These are phyloP conservation scores for Leucosporidium yakuticum DNA, from an alignment of 768 basidiomycete genomes.

Conservation along the genomic window DNA sequence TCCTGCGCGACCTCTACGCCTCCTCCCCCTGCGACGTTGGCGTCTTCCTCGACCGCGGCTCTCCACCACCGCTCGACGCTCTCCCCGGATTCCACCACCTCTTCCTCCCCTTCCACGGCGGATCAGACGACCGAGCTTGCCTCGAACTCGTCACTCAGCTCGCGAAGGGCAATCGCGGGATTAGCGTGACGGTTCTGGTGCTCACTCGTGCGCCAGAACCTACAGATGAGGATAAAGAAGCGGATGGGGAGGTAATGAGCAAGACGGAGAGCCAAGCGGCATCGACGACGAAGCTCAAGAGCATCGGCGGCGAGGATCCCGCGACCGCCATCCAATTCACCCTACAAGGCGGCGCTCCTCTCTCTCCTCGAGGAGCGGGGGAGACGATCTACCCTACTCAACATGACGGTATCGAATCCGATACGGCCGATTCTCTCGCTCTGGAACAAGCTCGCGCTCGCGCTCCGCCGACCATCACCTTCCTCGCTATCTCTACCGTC, in stretches of 20 bases:
- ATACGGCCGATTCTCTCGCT: constrained; percentile 59
- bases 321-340: constrained; percentile 3
- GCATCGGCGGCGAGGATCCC: constrained; percentile 41
- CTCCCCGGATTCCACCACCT: constrained; percentile 50
- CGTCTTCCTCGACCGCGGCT: constrained; percentile 73
- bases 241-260: constrained; percentile 18
- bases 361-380: constrained; percentile 37
- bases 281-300: constrained; percentile 32
- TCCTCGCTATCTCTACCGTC: too few relatives aligned
- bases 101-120: constrained; percentile 87
- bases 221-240: constrained; percentile 13
- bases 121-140: constrained; percentile 84
- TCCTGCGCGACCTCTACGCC: constrained; percentile 74
- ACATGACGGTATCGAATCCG: constrained; percentile 62
- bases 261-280: constrained; percentile 25
- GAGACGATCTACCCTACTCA: constrained; percentile 68
- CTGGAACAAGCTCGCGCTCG: constrained; percentile 46
- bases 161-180: constrained; percentile 58
- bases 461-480: background rate
- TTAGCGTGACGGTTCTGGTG: constrained; percentile 68
- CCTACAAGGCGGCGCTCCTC: constrained; percentile 12
- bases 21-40: constrained; percentile 69
- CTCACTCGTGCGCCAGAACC: constrained; percentile 44
- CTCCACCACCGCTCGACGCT: background rate
- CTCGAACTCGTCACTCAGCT: constrained; percentile 76